Evolutionary conservation across 2,329 filamentous ascomycete species (phyloP).

Genomic region (Macroventuria anomochaeta): DNA sequence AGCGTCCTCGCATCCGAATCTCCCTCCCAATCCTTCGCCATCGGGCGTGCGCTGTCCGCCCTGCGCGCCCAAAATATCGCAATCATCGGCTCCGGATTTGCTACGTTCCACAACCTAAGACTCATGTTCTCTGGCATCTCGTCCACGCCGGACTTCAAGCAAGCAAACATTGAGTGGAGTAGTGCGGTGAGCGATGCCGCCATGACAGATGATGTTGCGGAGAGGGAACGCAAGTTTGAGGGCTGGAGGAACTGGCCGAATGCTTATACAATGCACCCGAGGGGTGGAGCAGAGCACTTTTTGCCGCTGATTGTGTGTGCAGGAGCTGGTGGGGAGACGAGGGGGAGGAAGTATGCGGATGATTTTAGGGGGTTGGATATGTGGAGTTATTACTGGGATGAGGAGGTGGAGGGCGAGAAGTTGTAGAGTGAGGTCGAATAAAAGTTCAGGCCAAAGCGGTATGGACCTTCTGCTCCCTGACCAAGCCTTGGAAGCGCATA

Average conservation of each 20-base stretch:
- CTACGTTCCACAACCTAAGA: slow-evolving; percentile 63
- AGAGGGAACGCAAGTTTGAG: slow-evolving; percentile 52
- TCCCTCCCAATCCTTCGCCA: slow-evolving; percentile 56
- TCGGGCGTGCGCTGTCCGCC: slow-evolving; percentile 60
- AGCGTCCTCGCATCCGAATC: slow-evolving; percentile 62
- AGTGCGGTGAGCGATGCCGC: slow-evolving; percentile 53
- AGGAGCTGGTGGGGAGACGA: slow-evolving; percentile 55
- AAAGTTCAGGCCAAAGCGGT: not conserved
- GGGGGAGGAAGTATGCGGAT: slow-evolving; percentile 57
- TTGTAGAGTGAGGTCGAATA: not conserved
- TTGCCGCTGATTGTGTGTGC: slow-evolving; percentile 65
- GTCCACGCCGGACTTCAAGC: slow-evolving; percentile 39
- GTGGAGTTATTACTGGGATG: slow-evolving; percentile 63
- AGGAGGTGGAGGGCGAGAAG: slow-evolving; percentile 14
- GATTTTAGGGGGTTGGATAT: slow-evolving; percentile 59
- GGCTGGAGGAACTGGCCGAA: slow-evolving; percentile 58
- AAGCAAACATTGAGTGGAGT: slow-evolving; percentile 55
- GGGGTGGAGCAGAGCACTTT: slow-evolving; percentile 63
- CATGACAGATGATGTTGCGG: slow-evolving; percentile 39
- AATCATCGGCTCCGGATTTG: slow-evolving; percentile 66
- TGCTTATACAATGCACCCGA: slow-evolving; percentile 62
- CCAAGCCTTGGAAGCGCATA: too few species aligned
- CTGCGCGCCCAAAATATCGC: slow-evolving; percentile 63
- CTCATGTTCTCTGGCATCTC: slow-evolving; percentile 51
- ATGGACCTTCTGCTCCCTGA: too few species aligned